Evolutionary conservation across 31 red algal genomes (phyloP).

Genomic region (Endocladia muricata): DNA sequence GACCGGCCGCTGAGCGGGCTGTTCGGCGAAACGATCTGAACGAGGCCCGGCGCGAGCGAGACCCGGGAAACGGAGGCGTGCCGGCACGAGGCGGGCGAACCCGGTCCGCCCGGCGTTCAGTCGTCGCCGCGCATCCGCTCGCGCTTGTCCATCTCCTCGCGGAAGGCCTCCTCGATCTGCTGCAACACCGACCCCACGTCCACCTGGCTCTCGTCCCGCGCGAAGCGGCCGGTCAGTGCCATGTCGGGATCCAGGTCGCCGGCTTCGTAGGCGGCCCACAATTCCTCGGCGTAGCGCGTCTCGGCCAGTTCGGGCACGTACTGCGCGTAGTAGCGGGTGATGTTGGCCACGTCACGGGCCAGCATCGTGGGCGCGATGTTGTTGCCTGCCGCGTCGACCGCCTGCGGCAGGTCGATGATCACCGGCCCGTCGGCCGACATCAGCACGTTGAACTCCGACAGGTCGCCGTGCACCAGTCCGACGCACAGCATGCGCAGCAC

Average conservation of each 20-base stretch:
- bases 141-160: not conserved
- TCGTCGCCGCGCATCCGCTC: not conserved
- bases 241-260: not conserved
- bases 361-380: not conserved
- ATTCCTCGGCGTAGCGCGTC: slow-evolving; percentile 2
- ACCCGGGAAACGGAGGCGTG: no score
- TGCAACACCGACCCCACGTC: not conserved
- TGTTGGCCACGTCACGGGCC: not conserved
- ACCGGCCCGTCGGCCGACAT: not conserved
- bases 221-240: not conserved
- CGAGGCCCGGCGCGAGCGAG: no score
- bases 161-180: not conserved
- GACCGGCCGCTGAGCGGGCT: no score
- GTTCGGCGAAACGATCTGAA: no score
- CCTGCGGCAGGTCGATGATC: not conserved
- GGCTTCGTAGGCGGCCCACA: not conserved
- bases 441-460: slow-evolving; percentile 1
- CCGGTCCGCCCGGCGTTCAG: no score
- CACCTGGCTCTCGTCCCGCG: not conserved
- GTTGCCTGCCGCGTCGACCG: not conserved
- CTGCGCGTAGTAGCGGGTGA: slow-evolving; percentile 1
- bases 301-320: not conserved
- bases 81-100: no score
- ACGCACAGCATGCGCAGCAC: slow-evolving; percentile 1
- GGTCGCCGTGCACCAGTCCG: not conserved